Percentiles rank a stretch among this genome's conserved stretches.
These are phyloP conservation scores for Lactarius hatsudake DNA, from an alignment of 768 basidiomycete genomes.

Conservation along the genomic window DNA sequence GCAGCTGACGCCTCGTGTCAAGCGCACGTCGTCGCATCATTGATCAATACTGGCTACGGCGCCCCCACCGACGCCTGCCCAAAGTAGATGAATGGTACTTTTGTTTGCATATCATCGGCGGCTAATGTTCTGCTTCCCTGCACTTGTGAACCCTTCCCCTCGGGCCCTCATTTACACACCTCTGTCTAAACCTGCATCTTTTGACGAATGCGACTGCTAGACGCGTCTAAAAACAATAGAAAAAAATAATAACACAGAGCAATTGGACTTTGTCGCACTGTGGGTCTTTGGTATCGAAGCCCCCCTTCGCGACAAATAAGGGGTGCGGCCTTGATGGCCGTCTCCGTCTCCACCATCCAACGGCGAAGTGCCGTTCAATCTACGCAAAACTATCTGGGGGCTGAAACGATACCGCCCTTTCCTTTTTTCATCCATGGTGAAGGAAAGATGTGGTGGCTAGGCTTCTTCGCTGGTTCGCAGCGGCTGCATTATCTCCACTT, in stretches of 20 bases:
- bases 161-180: neutral
- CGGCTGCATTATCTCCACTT: constrained; percentile 11
- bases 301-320: neutral
- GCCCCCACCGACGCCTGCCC: neutral
- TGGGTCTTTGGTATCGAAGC: neutral
- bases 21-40: constrained; percentile 8
- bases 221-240: neutral
- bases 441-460: neutral
- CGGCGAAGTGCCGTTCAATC: constrained; percentile 7
- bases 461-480: neutral
- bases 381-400: constrained; percentile 2
- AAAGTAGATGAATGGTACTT: neutral
- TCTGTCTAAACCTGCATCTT: neutral
- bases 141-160: neutral
- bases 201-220: neutral
- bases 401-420: neutral
- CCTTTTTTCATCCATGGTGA: neutral
- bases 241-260: neutral
- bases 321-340: constrained; percentile 16
- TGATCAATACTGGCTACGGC: neutral
- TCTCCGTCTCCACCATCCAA: neutral
- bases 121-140: neutral
- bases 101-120: neutral
- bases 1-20: constrained; percentile 8
- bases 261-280: neutral